Evolutionary conservation across 148 eudicot genomes (phyloP).

Genomic region (Rhododendron simsii): DNA sequence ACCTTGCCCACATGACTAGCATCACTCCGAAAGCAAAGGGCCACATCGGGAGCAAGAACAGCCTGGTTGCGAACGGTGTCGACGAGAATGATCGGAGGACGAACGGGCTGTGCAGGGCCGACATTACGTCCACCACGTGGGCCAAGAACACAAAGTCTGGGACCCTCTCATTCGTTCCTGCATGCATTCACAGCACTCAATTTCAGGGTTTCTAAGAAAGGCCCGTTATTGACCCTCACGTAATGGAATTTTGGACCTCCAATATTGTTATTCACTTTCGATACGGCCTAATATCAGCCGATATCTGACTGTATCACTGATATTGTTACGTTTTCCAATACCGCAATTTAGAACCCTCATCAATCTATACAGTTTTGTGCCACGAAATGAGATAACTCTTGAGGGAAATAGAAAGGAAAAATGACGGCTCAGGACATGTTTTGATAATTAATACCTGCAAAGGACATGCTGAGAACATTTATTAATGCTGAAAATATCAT

Average conservation of each 20-base stretch:
- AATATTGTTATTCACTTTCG: no score
- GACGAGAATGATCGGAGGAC: constrained; percentile 43
- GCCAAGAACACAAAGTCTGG: constrained; percentile 83
- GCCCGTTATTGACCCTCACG: no score
- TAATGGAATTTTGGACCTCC: neutral
- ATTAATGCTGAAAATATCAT: no score
- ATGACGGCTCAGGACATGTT: no score
- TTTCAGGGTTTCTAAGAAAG: neutral
- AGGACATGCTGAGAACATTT: no score
- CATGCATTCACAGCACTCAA: neutral
- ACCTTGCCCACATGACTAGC: constrained; percentile 60
- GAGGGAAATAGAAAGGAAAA: neutral
- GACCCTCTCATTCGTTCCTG: constrained; percentile 47
- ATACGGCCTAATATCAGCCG: no score
- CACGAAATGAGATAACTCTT: neutral
- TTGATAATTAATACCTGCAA: no score
- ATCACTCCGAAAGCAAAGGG: constrained; percentile 24
- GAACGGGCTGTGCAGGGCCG: constrained; percentile 56
- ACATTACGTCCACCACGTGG: constrained; percentile 56
- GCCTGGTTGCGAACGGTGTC: constrained; percentile 31
- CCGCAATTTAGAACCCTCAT: no score
- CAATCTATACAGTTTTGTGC: neutral
- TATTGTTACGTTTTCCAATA: no score
- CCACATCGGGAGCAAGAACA: constrained; percentile 41
- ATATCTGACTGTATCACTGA: no score